Conservation (phyloP, 371 early-diverging fungal genomes). For the Circinella umbellata region DNA sequence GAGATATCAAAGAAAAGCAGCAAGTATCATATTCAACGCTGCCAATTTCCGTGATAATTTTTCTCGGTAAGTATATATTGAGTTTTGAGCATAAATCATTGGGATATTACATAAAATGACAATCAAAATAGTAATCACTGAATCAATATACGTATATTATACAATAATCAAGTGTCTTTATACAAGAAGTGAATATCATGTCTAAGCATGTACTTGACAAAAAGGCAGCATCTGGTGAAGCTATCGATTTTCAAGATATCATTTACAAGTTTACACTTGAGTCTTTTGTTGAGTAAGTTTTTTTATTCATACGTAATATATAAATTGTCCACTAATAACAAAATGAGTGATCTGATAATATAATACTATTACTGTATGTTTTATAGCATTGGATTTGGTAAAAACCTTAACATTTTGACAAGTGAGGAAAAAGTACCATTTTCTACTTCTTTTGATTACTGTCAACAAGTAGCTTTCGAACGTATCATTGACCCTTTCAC, state of each 20-base stretch:
- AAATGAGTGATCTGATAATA: no score
- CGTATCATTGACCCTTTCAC: constrained; percentile 57
- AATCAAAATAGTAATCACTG: no score
- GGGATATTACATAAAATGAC: no score
- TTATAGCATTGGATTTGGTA: constrained; percentile 28
- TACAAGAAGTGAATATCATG: constrained; percentile 34
- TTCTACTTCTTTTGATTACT: constrained; percentile 54
- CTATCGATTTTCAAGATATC: constrained; percentile 62
- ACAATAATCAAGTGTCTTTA: constrained; percentile 38
- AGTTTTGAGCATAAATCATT: neutral
- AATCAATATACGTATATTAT: constrained; percentile 37
- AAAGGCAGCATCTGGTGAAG: constrained; percentile 31
- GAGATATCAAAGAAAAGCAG: constrained; percentile 64
- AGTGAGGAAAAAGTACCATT: constrained; percentile 44
- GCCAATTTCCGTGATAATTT: constrained; percentile 66
- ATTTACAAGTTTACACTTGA: constrained; percentile 65
- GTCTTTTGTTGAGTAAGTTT: constrained; percentile 50
- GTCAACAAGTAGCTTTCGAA: constrained; percentile 40
- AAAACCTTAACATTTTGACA: constrained; percentile 12
- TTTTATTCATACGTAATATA: no score
- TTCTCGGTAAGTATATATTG: constrained; percentile 23
- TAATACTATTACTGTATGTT: constrained; percentile 55
- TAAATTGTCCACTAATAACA: no score
- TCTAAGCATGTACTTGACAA: constrained; percentile 32
- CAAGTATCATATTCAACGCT: constrained; percentile 64